phyloP scores from a whole-genome alignment of 331 rosid species.

The Malus hybrid region DNA sequence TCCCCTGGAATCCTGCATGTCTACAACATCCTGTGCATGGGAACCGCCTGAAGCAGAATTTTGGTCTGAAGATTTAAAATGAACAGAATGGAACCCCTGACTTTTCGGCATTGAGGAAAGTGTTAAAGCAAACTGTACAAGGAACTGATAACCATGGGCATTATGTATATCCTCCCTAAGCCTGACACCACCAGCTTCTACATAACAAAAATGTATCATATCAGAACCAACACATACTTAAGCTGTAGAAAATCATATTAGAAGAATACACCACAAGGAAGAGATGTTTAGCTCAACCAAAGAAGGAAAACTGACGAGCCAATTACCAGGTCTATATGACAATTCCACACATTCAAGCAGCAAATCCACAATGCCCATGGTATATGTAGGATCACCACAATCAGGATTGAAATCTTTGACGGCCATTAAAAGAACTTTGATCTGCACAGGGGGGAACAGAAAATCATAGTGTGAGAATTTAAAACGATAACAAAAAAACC shows the following conservation, averaged over 20 bases:
- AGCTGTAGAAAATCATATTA: constrained; percentile 5
- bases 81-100: constrained; percentile 56
- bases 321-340: constrained; percentile 82
- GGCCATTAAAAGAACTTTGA: constrained; percentile 82
- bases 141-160: constrained; percentile 98
- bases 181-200: constrained; percentile 83
- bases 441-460: constrained; percentile 48
- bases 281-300: constrained; percentile 9
- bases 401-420: constrained; percentile 88
- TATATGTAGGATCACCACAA: constrained; percentile 92
- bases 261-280: constrained; percentile 2
- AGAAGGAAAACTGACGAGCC: constrained; percentile 5
- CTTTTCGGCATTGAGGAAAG: constrained; percentile 56
- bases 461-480: neutral
- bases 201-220: constrained; percentile 21
- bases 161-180: constrained; percentile 96
- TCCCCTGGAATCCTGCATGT: constrained; percentile 31
- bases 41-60: constrained; percentile 37
- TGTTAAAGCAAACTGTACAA: constrained; percentile 86
- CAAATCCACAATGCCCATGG: constrained; percentile 93
- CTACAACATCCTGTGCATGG: constrained; percentile 23
- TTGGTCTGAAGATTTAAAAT: constrained; percentile 31
- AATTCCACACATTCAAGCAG: constrained; percentile 94
- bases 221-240: constrained; percentile 24
- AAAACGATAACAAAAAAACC: constrained; percentile 1